Base-by-base conservation (phyloP, 495 filamentous ascomycete genomes). In the Penicillium roqueforti region DNA sequence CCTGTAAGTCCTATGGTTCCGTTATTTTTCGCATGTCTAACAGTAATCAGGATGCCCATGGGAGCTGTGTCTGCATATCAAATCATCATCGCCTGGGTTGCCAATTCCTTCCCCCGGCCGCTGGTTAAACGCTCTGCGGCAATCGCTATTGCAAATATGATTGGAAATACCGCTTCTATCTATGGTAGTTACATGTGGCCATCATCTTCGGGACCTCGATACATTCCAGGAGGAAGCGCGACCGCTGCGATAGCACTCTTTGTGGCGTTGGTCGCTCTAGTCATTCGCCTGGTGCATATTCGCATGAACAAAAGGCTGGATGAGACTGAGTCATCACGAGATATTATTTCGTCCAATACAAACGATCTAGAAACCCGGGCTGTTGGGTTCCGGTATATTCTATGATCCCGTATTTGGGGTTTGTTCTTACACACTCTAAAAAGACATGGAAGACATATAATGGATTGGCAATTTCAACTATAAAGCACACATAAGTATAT, bases 181-280 rank as follows among this genome's bases (percentile, higher is more conserved):
- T 92, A 88, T 61, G 85, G 86, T 0, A 80, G 76, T 25, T 92
- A 91, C 59, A 80, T 91, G 80, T 92, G 89, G 72, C 77, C 80
- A 4, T 60, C 67, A 1, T 67, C 68, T 6, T 74, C 72, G 0
- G 74, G 70, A 1, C 75, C 74, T 10, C 64, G 68, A 20, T 78
- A 78, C 46, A 62, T 73, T 13, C 59, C 68, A 1, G 68, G 68
- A 1, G 66, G 70, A 1, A 62, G 57, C 46, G 68, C 66, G 4
- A 69, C 65, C 8, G 70, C 68, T 23, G 59, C 45, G 2, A 62
- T 71, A 23, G 64, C 68, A 3, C 39, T 71, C 3, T 8, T 69
- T 0, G 68, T 70, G n/a, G 66, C 65, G 0, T 9, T 62, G 3
- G 25, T 70, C 14, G 68, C 70, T 2, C 36, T 65, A 11, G 48